phyloP scores from a whole-genome alignment of 139 green algal genomes.

The Diplosphaera chodatii region DNA sequence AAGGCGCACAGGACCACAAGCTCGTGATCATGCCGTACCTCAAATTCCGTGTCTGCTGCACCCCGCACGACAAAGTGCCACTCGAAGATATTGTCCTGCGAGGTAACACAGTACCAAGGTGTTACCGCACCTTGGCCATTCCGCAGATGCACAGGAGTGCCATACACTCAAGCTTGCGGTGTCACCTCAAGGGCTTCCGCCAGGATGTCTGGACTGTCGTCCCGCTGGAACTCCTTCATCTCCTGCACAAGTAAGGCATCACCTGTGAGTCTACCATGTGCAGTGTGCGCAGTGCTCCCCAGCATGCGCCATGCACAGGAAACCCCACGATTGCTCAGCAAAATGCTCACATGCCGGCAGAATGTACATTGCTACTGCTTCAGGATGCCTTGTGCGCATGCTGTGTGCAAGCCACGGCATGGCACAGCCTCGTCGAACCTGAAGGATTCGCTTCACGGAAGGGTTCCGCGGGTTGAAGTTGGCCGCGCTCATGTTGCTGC shows the following conservation, averaged over 20 bases:
- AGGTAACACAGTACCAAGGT: too few species aligned
- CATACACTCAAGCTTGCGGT: too few species aligned
- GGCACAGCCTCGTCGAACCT: conserved; percentile 34
- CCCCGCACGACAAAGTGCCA: conserved; percentile 96
- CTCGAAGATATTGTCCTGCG: conserved; percentile 98
- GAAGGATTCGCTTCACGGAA: conserved; percentile 90
- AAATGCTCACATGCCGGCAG: too few species aligned
- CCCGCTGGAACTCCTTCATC: conserved; percentile 71
- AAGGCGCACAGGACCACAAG: too few species aligned
- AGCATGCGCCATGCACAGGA: too few species aligned
- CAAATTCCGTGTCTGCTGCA: conserved; percentile 84
- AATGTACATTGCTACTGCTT: too few species aligned
- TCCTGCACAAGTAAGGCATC: conserved; percentile 59
- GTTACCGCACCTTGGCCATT: too few species aligned
- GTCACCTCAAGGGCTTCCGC: conserved; percentile 76
- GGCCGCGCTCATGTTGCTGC: neutral
- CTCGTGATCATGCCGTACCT: too few species aligned
- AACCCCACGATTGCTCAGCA: neutral
- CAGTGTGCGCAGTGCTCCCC: too few species aligned
- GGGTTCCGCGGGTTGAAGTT: conserved; percentile 69
- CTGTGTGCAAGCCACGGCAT: neutral
- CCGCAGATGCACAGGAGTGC: too few species aligned
- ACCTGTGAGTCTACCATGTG: too few species aligned
- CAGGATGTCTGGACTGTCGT: conserved; percentile 59
- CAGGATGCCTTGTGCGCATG: too few species aligned